Evolutionary conservation across 208 protist species (phyloP).

Genomic region (Acanthamoeba polyphaga): DNA sequence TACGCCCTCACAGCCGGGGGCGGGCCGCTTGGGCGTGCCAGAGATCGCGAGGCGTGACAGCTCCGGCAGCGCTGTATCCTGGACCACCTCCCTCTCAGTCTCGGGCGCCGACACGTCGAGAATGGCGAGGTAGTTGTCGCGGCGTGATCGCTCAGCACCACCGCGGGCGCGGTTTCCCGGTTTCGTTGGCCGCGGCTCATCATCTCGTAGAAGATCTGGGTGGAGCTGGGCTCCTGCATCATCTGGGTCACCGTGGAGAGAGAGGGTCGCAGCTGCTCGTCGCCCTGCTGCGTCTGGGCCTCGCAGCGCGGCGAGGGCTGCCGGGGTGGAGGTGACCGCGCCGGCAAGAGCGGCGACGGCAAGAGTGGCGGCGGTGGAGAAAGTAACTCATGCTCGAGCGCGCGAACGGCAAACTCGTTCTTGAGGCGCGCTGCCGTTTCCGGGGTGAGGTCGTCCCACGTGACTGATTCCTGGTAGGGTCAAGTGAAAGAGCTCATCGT

Average conservation of each 20-base stretch:
- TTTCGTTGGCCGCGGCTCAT: neutral
- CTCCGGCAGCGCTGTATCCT: neutral
- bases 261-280: neutral
- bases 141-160: neutral
- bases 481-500: neutral
- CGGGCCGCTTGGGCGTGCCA: neutral
- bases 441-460: conserved; percentile 27
- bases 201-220: neutral
- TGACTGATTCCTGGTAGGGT: neutral
- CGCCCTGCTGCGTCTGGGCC: neutral
- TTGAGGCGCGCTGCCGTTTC: conserved; percentile 4
- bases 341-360: neutral
- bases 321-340: no score
- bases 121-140: no score
- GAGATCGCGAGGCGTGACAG: neutral
- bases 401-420: neutral
- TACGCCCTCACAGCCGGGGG: neutral
- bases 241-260: neutral
- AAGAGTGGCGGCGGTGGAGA: no score
- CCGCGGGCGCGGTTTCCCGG: neutral
- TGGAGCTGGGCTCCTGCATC: neutral
- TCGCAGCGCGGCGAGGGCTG: neutral
- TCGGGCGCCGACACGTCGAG: no score
- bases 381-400: conserved; percentile 36
- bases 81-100: neutral